Conservation (phyloP, 441 rosid genomes). For the Capsella rubella region DNA sequence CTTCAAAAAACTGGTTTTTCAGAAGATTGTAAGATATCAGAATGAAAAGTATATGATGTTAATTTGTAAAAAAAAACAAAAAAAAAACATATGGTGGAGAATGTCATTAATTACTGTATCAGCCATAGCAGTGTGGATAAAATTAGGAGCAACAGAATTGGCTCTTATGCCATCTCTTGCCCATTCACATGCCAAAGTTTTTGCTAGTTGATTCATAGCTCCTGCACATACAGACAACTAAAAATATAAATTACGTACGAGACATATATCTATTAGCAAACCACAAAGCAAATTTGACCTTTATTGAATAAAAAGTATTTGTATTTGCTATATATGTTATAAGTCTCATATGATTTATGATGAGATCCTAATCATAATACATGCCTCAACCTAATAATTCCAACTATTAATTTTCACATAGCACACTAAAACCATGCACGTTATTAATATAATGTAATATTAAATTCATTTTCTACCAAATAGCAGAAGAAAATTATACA, state of each 20-base stretch:
- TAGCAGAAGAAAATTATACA: background rate
- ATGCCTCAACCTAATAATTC: background rate
- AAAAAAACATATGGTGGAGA: no score
- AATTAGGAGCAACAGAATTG: slow-evolving; percentile 24
- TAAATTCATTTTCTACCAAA: background rate
- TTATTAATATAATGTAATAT: background rate
- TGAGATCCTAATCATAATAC: no score
- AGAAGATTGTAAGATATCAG: slow-evolving; percentile 2
- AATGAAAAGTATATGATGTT: background rate
- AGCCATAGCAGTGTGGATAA: slow-evolving; percentile 15
- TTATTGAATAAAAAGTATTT: background rate
- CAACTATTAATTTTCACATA: no score
- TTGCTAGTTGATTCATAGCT: slow-evolving; percentile 52
- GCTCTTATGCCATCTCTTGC: slow-evolving; percentile 31
- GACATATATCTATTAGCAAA: background rate
- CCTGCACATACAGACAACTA: slow-evolving; percentile 30
- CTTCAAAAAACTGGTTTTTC: background rate
- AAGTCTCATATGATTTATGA: no score
- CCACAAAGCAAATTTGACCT: background rate
- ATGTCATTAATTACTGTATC: background rate
- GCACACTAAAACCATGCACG: background rate
- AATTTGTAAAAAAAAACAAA: no score
- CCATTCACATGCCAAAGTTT: slow-evolving; percentile 47
- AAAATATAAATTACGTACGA: background rate
- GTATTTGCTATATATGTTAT: no score